Percentiles rank a stretch among this genome's conserved stretches.
phyloP scores from a whole-genome alignment of 257 asterid species.

The Scutellaria galericulata region DNA sequence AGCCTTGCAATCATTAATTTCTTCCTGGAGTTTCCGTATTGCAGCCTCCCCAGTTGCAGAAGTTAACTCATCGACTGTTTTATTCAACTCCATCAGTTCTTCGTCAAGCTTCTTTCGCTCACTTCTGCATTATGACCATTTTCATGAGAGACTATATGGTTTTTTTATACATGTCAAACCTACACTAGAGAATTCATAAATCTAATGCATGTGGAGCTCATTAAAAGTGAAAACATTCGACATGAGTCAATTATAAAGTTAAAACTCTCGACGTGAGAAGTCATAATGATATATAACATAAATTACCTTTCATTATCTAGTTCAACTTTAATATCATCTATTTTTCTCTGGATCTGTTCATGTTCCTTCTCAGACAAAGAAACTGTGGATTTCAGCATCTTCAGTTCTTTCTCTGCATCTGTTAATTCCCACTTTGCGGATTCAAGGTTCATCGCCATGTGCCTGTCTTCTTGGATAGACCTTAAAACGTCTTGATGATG shows the following conservation, averaged over 20 bases:
- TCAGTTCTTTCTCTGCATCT: constrained; percentile 92
- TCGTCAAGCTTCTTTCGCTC: constrained; percentile 86
- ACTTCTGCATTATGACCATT: constrained; percentile 49
- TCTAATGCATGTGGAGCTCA: constrained; percentile 6
- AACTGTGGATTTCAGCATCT: constrained; percentile 79
- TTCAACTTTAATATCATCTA: constrained; percentile 70
- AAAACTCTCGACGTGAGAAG: not conserved
- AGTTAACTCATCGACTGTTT: constrained; percentile 62
- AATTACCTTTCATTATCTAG: constrained; percentile 74
- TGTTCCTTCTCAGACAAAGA: constrained; percentile 83
- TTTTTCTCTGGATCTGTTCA: constrained; percentile 83
- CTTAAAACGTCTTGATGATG: constrained; percentile 64
- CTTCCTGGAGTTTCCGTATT: constrained; percentile 81
- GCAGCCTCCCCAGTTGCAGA: constrained; percentile 86
- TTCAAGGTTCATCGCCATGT: constrained; percentile 62
- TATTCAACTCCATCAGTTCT: constrained; percentile 69
- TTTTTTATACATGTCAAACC: not conserved
- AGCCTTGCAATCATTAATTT: constrained; percentile 90
- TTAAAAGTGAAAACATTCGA: not conserved
- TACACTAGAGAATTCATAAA: constrained; percentile 14
- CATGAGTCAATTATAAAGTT: not conserved
- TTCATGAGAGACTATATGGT: constrained; percentile 10
- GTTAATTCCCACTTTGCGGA: constrained; percentile 76
- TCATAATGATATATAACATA: constrained; percentile 12
- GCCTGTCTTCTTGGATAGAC: constrained; percentile 75